Conservation (phyloP, 2,329 filamentous ascomycete species). For the Juglanconis oblonga region DNA sequence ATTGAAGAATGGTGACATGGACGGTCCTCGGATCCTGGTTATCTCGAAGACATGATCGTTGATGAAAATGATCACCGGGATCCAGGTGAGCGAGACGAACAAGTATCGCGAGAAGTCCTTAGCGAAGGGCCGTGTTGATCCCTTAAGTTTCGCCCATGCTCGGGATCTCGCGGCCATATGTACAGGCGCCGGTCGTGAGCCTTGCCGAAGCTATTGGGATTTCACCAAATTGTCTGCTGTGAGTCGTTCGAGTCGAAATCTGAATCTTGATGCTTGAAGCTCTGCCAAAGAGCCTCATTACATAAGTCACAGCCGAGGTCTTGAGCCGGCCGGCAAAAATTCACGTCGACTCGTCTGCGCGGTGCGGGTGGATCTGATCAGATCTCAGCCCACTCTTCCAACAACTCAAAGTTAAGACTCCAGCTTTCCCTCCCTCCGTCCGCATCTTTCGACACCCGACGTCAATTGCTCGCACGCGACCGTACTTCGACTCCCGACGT, state of each 20-base stretch:
- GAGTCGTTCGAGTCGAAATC: not conserved
- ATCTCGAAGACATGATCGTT: slow-evolving; percentile 59
- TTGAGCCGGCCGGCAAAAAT: slow-evolving; percentile 3
- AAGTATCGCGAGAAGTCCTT: slow-evolving; percentile 42
- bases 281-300: not conserved
- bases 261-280: not conserved
- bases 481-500: not conserved
- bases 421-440: not conserved
- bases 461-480: not conserved
- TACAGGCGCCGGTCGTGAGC: not conserved
- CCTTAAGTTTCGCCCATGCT: slow-evolving; percentile 12
- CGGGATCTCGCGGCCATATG: slow-evolving; percentile 11
- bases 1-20: slow-evolving; percentile 79
- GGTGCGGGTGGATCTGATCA: not conserved
- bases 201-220: not conserved
- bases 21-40: slow-evolving; percentile 56
- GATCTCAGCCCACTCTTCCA: not conserved
- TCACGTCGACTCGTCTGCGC: not conserved
- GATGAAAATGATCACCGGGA: slow-evolving; percentile 61
- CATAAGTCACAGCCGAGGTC: not conserved
- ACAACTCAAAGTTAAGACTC: not conserved
- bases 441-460: not conserved
- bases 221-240: not conserved
- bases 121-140: slow-evolving; percentile 22
- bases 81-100: slow-evolving; percentile 56